A percentile compares a stretch with the other conserved stretches of the same genome.
Conservation (phyloP, 805 yeast species). For the Kuraishia hungarica region DNA sequence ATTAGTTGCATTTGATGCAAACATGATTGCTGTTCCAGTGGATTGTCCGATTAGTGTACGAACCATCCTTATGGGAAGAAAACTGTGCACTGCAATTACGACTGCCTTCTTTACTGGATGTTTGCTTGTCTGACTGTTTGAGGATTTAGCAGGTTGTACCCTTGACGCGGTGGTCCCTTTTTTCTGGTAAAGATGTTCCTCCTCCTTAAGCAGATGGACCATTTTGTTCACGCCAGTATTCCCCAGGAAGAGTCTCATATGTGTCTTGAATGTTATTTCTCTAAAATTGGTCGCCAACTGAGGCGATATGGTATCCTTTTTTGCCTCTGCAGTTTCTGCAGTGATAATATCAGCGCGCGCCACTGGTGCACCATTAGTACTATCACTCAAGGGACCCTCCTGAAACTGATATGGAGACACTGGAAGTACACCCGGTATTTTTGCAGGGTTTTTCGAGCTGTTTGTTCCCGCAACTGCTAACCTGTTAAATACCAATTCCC, state of each 20-base stretch:
- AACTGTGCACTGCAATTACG: slow-evolving; percentile 92
- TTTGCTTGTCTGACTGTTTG: not conserved
- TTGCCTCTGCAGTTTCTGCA: not conserved
- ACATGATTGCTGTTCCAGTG: slow-evolving; percentile 79
- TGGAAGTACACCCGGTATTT: slow-evolving; percentile 15
- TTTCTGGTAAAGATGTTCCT: not conserved
- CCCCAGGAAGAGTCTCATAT: not conserved
- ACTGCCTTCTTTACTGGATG: slow-evolving; percentile 33
- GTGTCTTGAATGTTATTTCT: not conserved
- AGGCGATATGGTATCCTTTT: not conserved
- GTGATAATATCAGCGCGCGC: not conserved
- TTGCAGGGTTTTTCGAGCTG: slow-evolving; percentile 17
- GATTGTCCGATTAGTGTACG: slow-evolving; percentile 86
- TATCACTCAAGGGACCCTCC: slow-evolving; percentile 11
- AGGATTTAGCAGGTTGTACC: not conserved
- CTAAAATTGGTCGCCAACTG: not conserved
- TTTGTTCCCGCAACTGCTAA: slow-evolving; percentile 21
- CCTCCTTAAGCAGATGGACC: not conserved
- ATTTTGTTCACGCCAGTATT: not conserved
- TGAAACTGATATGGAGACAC: slow-evolving; percentile 18
- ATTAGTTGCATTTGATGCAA: slow-evolving; percentile 73
- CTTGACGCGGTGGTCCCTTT: not conserved
- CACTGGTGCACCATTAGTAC: not conserved
- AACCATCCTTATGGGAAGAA: slow-evolving; percentile 79
- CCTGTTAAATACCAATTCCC: slow-evolving; percentile 11